phyloP scores from a whole-genome alignment of 2,329 filamentous ascomycete genomes.

The Xylariaceae sp. region DNA sequence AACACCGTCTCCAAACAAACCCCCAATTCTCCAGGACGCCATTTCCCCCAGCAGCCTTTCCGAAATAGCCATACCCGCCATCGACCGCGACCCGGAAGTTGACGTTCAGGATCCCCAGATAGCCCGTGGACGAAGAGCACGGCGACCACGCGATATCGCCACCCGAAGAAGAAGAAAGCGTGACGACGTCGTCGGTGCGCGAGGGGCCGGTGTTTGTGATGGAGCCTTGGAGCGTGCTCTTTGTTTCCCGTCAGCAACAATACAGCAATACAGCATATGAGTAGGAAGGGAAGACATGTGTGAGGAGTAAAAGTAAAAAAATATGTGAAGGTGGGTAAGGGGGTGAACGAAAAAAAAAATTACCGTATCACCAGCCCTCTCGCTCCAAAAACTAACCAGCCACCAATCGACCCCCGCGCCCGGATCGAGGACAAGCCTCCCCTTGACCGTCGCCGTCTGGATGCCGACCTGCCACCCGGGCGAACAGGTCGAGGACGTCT shows the following conservation, averaged over 20 bases:
- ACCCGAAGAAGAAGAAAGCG: conserved; percentile 27
- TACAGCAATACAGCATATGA: neutral
- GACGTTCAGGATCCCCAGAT: conserved; percentile 36
- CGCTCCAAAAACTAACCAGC: conserved; percentile 34
- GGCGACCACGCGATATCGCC: conserved; percentile 31
- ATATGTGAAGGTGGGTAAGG: neutral
- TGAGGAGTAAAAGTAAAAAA: neutral
- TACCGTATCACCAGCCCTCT: conserved; percentile 32
- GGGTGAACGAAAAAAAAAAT: neutral
- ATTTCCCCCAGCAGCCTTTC: conserved; percentile 26
- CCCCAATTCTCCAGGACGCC: conserved; percentile 33
- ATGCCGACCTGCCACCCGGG: conserved; percentile 37
- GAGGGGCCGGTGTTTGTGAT: conserved; percentile 23
- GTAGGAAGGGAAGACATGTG: neutral
- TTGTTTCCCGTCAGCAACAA: neutral
- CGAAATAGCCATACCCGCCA: conserved; percentile 31
- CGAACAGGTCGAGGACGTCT: conserved; percentile 25
- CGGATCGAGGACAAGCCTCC: conserved; percentile 30
- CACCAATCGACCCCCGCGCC: conserved; percentile 32
- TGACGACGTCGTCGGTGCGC: conserved; percentile 24
- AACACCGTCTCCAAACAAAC: conserved; percentile 35
- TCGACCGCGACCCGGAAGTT: conserved; percentile 36
- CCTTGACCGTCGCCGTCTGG: conserved; percentile 29
- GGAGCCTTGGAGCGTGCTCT: conserved; percentile 28
- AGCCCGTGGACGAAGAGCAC: conserved; percentile 31